Evolutionary conservation across 2,329 filamentous ascomycete genomes (phyloP).

Genomic region (Lachnellula hyalina): DNA sequence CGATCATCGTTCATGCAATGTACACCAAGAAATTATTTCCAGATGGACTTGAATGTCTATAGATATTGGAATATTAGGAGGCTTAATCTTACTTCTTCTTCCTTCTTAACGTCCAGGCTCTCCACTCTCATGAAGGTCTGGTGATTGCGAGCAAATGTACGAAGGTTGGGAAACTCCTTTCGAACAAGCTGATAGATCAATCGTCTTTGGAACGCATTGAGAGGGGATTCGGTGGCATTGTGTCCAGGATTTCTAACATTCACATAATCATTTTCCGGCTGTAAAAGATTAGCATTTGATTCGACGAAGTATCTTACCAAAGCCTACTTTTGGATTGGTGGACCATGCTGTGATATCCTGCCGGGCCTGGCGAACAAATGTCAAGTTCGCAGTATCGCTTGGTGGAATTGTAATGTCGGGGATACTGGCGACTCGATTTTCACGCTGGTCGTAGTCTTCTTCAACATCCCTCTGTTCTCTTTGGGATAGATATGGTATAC

Average conservation of each 20-base stretch:
- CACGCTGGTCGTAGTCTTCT: slow-evolving; percentile 29
- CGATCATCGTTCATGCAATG: too few species aligned
- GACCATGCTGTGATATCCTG: slow-evolving; percentile 25
- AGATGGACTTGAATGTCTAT: background rate
- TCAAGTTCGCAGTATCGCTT: slow-evolving; percentile 18
- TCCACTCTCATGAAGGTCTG: slow-evolving; percentile 30
- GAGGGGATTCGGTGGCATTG: slow-evolving; percentile 20
- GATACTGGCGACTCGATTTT: slow-evolving; percentile 22
- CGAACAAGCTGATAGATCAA: slow-evolving; percentile 63
- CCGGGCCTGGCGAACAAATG: slow-evolving; percentile 23
- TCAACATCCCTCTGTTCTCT: slow-evolving; percentile 47
- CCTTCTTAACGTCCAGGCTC: slow-evolving; percentile 19
- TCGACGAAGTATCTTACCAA: background rate
- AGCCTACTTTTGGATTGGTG: slow-evolving; percentile 18
- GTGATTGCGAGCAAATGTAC: slow-evolving; percentile 22
- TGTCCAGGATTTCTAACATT: slow-evolving; percentile 38
- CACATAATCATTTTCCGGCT: slow-evolving; percentile 34
- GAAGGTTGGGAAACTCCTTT: slow-evolving; percentile 46
- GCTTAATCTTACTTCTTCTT: slow-evolving; percentile 21
- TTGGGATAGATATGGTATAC: slow-evolving; percentile 58
- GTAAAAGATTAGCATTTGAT: background rate
- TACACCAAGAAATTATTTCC: background rate
- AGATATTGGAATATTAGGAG: background rate
- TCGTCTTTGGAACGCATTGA: slow-evolving; percentile 58
- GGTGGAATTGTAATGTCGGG: slow-evolving; percentile 23